Evolutionary conservation across 177 flowering plant genomes (phyloP).

Genomic region (Telopea speciosissima): DNA sequence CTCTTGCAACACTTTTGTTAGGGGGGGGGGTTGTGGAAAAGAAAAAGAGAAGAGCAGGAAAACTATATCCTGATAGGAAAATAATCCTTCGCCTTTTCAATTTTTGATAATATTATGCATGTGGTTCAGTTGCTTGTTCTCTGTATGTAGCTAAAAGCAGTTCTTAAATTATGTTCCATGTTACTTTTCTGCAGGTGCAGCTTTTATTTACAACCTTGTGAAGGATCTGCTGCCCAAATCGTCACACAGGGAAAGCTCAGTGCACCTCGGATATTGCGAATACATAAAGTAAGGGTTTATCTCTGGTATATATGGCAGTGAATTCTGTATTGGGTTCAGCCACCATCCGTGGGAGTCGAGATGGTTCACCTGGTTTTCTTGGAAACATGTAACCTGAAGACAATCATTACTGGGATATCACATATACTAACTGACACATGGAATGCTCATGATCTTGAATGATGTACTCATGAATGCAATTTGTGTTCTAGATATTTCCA

Average conservation of each 20-base stretch:
- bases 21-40: background rate
- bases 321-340: background rate
- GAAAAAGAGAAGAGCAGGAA: background rate
- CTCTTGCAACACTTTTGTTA: background rate
- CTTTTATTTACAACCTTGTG: constrained; percentile 88
- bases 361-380: background rate
- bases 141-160: background rate
- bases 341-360: background rate
- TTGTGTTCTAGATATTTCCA: background rate
- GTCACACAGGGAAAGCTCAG: constrained; percentile 94
- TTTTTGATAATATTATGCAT: background rate
- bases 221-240: constrained; percentile 80
- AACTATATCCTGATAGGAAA: background rate
- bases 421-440: background rate
- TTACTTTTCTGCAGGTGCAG: constrained; percentile 62
- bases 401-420: background rate
- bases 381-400: background rate
- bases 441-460: background rate
- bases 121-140: background rate
- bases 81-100: background rate
- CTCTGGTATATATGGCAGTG: background rate
- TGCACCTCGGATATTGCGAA: constrained; percentile 93
- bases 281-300: constrained; percentile 64
- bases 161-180: constrained; percentile 3
- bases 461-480: background rate